These are phyloP conservation scores for Penicillium ochrochloron DNA, from an alignment of 495 filamentous ascomycete species.

Conservation along the genomic window DNA sequence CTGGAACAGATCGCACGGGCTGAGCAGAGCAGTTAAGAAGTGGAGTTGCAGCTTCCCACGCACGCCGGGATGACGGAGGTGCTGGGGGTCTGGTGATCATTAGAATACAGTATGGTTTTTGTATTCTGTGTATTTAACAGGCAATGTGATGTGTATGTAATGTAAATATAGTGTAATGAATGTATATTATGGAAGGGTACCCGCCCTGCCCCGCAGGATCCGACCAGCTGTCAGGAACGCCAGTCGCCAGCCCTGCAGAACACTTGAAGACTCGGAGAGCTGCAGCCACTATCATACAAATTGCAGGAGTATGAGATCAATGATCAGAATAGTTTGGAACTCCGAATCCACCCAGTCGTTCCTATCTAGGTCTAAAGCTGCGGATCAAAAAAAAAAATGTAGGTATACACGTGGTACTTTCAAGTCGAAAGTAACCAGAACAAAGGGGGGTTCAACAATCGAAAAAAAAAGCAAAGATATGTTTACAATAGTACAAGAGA, in stretches of 20 bases:
- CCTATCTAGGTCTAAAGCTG: slow-evolving; percentile 16
- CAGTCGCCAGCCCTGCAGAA: slow-evolving; percentile 14
- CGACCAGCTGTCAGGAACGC: slow-evolving; percentile 36
- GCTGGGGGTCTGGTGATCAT: slow-evolving; percentile 9
- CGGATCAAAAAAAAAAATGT: slow-evolving; percentile 14
- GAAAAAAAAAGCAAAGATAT: slow-evolving; percentile 23
- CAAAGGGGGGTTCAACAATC: slow-evolving; percentile 9
- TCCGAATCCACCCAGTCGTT: slow-evolving; percentile 4
- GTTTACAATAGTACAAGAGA: slow-evolving; percentile 28
- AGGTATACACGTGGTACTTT: slow-evolving; percentile 31
- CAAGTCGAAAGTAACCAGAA: slow-evolving; percentile 18
- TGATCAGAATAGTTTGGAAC: not conserved
- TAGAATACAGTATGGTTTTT: slow-evolving; percentile 11
- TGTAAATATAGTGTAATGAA: not conserved
- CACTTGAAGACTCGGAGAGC: not conserved
- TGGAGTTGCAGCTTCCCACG: slow-evolving; percentile 33
- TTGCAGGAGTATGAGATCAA: not conserved
- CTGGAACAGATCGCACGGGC: slow-evolving; percentile 13
- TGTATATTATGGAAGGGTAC: not conserved
- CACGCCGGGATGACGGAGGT: slow-evolving; percentile 30
- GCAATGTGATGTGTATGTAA: too few relatives aligned
- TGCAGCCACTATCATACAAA: not conserved
- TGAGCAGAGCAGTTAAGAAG: slow-evolving; percentile 26
- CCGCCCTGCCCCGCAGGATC: slow-evolving; percentile 29
- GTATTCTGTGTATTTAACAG: not conserved